phyloP scores from a whole-genome alignment of 148 eudicot species.

The Selenicereus undatus region DNA sequence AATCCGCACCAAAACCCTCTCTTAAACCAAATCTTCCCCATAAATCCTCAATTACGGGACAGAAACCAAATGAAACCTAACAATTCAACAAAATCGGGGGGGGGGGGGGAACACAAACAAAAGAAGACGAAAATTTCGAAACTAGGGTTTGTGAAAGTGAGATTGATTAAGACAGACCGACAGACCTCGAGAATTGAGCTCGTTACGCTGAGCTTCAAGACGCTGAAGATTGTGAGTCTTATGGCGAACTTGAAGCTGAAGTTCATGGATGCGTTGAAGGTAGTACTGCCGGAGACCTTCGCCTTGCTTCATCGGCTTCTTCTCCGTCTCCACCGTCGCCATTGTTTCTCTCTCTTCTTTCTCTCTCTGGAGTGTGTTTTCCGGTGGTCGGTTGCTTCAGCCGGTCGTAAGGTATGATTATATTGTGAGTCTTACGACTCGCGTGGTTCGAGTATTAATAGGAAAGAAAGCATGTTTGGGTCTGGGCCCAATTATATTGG shows the following conservation, averaged over 20 bases:
- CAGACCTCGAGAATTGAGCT: conserved; percentile 63
- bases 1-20: not conserved
- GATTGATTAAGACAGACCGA: too few relatives aligned
- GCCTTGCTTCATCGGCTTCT: conserved; percentile 35
- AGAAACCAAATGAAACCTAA: not conserved
- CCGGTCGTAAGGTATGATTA: not conserved
- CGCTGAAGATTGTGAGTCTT: conserved; percentile 58
- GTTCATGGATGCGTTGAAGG: conserved; percentile 59
- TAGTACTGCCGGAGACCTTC: conserved; percentile 60
- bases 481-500: too few relatives aligned
- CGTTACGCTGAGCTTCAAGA: conserved; percentile 76
- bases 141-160: conserved; percentile 5
- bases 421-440: too few relatives aligned
- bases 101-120: not conserved
- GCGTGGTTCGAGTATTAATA: too few relatives aligned
- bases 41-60: not conserved
- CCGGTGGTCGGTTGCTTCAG: not conserved
- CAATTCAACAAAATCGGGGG: not conserved
- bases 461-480: not conserved
- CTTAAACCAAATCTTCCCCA: not conserved
- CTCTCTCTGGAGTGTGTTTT: not conserved
- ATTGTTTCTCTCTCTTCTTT: not conserved
- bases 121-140: not conserved
- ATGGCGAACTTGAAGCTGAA: conserved; percentile 47
- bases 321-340: conserved; percentile 33